Conservation (phyloP, 768 basidiomycete species). For the Hirschioporus abietinus region DNA sequence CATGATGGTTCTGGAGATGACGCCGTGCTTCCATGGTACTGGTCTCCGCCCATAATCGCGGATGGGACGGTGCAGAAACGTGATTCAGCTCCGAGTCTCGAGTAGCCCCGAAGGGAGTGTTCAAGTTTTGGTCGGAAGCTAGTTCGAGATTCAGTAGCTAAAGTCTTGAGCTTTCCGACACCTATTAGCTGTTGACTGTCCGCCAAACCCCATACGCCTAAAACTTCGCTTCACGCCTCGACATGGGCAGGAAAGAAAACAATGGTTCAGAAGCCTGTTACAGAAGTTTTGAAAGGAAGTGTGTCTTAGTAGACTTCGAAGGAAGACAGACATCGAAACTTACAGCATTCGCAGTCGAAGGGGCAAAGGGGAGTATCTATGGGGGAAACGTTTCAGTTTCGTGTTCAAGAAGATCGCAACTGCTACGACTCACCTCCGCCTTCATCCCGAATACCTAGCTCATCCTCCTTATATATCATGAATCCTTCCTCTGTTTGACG, state of each 20-base stretch:
- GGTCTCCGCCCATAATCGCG: background rate
- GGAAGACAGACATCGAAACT: conserved; percentile 26
- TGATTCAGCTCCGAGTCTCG: background rate
- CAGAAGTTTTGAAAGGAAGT: background rate
- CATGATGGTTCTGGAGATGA: background rate
- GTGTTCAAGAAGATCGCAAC: conserved; percentile 9
- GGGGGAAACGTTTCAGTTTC: conserved; percentile 11
- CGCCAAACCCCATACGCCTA: no score
- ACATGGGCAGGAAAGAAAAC: background rate
- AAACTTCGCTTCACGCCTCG: no score
- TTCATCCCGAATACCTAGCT: conserved; percentile 61
- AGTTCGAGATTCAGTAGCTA: no score
- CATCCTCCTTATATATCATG: conserved; percentile 75
- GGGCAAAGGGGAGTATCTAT: conserved; percentile 81
- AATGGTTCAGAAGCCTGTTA: background rate
- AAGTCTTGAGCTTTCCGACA: no score
- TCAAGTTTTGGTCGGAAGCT: no score
- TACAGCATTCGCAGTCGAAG: conserved; percentile 87
- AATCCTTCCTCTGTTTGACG: conserved; percentile 78
- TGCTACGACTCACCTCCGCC: conserved; percentile 59
- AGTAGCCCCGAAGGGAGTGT: no score
- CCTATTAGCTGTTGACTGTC: no score
- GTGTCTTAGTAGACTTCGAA: background rate
- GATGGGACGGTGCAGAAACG: background rate
- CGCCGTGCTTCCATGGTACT: no score